phyloP scores from a whole-genome alignment of 73 alveolate genomes.

The Urostyla sp. region DNA sequence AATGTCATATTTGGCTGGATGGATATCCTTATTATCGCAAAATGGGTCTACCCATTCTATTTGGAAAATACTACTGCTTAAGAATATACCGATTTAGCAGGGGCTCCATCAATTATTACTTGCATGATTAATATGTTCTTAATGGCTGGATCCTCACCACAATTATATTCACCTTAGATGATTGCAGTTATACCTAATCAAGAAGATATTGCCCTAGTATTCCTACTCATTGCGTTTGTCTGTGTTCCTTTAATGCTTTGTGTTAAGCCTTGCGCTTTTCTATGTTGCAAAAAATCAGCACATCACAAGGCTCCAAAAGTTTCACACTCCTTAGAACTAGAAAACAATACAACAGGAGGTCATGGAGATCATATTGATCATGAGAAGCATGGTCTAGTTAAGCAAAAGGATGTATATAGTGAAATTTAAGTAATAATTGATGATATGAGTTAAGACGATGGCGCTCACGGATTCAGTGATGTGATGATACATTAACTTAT shows the following conservation, averaged over 20 bases:
- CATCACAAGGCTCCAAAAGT: no score
- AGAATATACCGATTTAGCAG: not conserved
- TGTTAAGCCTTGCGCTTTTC: conserved; percentile 39
- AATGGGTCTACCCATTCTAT: conserved; percentile 72
- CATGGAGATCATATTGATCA: conserved; percentile 31
- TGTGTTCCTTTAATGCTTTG: conserved; percentile 67
- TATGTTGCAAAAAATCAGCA: not conserved
- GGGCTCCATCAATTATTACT: conserved; percentile 35
- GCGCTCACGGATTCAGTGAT: conserved; percentile 79
- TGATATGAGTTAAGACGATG: conserved; percentile 47
- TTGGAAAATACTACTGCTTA: not conserved
- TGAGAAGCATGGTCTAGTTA: conserved; percentile 8
- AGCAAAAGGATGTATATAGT: not conserved
- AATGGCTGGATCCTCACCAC: not conserved
- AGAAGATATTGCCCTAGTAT: not conserved
- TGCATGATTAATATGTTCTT: conserved; percentile 42
- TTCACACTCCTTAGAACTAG: no score
- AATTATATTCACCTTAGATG: not conserved
- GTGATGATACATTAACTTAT: conserved; percentile 82
- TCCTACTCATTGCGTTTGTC: conserved; percentile 51
- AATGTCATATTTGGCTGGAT: conserved; percentile 89
- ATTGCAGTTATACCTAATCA: not conserved
- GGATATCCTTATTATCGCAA: conserved; percentile 85
- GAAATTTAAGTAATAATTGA: not conserved
- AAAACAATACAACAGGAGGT: no score